Evolutionary conservation across 2,329 filamentous ascomycete genomes (phyloP).

Genomic region (Aspergillus eucalypticola): DNA sequence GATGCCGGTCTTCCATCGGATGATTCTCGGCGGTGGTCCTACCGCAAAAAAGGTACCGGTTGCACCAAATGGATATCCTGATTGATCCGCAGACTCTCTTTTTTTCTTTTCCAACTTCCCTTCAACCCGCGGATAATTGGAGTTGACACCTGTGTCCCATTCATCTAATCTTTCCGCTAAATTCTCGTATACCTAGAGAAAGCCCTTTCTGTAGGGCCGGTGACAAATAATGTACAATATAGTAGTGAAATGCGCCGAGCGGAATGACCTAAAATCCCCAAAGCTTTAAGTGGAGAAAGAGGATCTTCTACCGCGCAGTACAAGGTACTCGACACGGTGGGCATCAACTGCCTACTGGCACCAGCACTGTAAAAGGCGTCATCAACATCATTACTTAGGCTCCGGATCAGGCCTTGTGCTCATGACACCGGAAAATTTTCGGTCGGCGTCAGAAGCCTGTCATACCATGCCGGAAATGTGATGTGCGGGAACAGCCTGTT

Average conservation of each 20-base stretch:
- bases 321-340: not conserved
- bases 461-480: not conserved
- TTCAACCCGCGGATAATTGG: not conserved
- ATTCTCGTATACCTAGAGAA: not conserved
- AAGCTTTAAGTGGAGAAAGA: not conserved
- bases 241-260: not conserved
- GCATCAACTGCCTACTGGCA: not conserved
- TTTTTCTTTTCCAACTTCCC: not conserved
- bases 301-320: not conserved
- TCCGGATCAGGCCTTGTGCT: not conserved
- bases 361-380: not conserved
- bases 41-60: not conserved
- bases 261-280: not conserved
- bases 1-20: not conserved
- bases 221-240: not conserved
- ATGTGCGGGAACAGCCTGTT: not conserved
- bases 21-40: constrained; percentile 1
- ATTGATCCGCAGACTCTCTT: not conserved
- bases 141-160: not conserved
- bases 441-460: not conserved
- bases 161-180: not conserved
- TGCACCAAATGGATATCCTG: not conserved
- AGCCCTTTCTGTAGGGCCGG: not conserved
- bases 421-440: not conserved
- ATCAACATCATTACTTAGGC: not conserved